Evolutionary conservation across 2,329 filamentous ascomycete species (phyloP), one percentile per base, ranked within the genome.

Genomic region (Alternaria sp.): DNA sequence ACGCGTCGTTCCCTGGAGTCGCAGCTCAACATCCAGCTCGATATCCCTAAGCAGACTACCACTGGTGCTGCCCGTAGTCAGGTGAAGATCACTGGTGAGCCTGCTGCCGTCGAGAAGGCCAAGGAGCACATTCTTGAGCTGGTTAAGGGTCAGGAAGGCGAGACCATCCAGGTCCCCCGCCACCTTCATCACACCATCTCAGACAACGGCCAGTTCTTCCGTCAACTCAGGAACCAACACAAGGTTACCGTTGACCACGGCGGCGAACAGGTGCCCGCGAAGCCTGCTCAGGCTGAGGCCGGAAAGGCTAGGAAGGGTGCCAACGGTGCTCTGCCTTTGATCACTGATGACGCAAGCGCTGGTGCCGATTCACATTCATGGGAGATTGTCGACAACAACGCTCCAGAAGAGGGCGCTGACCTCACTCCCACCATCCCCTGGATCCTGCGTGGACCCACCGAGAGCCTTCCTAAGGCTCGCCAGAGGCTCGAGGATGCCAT

Each of bases 131-230:
- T 99, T 65, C 80, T 87, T 52, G 84, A 86, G 38, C 81, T 97
- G 53, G 85, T 94, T 65, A 94, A 96, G 84, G 90, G 94, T 69
- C 91, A 94, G 75, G 90, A 95, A 77, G 92, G 92, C 63, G 93
- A 95, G 84, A 95, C 91, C 0, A 80, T 98, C n/a, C 86, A 91
- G 69, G 87, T 99, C 8, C 94, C 95, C 11, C 87, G 89, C 61
- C 88, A 89, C 69, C 83, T 95, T 61, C 95, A 99, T 82, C 92
- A 98, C 77, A 81, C 85, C 61, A 86, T 99, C 68, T 87, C 92
- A 53, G 94, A 97, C 77, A 94, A 94, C 66, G 95, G 94, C 1
- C 90, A 93, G 70, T 91, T 98, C 82, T 97, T 98, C 91, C 92
- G 94, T 67, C 91, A 89, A 71, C 88, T 99, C 42, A 89, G 91